These are phyloP conservation scores for Phytophthora pisi DNA, from an alignment of 352 stramenopile species.

Conservation along the genomic window DNA sequence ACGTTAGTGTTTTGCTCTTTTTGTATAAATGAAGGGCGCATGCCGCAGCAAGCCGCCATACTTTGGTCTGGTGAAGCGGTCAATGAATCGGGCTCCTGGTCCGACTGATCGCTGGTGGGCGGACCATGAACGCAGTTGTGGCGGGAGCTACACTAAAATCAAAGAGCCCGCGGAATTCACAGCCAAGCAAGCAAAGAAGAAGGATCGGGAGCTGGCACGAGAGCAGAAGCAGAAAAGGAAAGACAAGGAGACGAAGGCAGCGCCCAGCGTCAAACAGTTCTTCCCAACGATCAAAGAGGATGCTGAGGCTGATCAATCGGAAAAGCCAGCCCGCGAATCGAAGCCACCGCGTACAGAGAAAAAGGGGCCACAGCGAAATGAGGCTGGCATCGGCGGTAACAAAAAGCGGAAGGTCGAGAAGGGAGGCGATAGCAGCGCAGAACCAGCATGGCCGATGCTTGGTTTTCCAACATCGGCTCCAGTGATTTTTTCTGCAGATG, in stretches of 20 bases:
- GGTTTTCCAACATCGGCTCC: slow-evolving; percentile 14
- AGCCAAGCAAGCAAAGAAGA: slow-evolving; percentile 64
- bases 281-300: slow-evolving; percentile 25
- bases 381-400: slow-evolving; percentile 7
- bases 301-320: background rate
- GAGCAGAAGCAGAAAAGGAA: slow-evolving; percentile 37
- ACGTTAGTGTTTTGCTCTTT: background rate
- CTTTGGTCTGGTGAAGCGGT: slow-evolving; percentile 86
- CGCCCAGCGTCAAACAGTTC: slow-evolving; percentile 37
- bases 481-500: slow-evolving; percentile 40
- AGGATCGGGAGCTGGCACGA: slow-evolving; percentile 32
- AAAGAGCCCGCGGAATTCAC: slow-evolving; percentile 70
- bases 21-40: slow-evolving; percentile 45
- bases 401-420: slow-evolving; percentile 26
- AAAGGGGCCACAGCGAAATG: slow-evolving; percentile 28
- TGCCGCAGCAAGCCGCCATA: slow-evolving; percentile 68
- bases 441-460: background rate
- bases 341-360: slow-evolving; percentile 20
- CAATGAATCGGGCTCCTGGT: slow-evolving; percentile 87
- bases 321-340: slow-evolving; percentile 7
- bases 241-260: slow-evolving; percentile 24
- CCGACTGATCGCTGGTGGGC: slow-evolving; percentile 77
- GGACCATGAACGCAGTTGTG: slow-evolving; percentile 70
- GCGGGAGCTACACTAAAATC: slow-evolving; percentile 75
- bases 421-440: background rate